A percentile compares a stretch with the other conserved stretches of the same genome.
phyloP scores from a whole-genome alignment of 2,329 filamentous ascomycete species.

The Didymellaceae sp. region DNA sequence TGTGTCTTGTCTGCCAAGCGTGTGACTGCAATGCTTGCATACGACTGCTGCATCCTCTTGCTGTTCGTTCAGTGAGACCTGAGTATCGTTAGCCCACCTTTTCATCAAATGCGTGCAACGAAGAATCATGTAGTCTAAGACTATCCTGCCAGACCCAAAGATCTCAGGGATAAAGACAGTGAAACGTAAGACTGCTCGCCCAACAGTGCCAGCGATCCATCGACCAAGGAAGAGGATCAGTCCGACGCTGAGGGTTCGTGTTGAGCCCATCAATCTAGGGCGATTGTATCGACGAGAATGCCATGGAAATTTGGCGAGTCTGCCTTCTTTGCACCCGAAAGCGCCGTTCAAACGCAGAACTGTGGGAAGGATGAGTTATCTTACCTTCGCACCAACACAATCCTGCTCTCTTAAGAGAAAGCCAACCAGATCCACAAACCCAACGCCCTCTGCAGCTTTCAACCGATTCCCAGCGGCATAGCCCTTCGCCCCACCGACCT shows the following conservation, averaged over 20 bases:
- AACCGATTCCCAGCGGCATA: slow-evolving; percentile 85
- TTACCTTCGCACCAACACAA: slow-evolving; percentile 60
- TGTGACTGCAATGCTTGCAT: slow-evolving; percentile 50
- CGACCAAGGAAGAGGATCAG: slow-evolving; percentile 40
- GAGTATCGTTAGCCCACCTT: background rate
- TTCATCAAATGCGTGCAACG: background rate
- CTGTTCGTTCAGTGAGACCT: slow-evolving; percentile 1
- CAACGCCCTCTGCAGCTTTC: slow-evolving; percentile 67
- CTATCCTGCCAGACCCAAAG: slow-evolving; percentile 45
- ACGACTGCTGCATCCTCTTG: slow-evolving; percentile 21
- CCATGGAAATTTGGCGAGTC: slow-evolving; percentile 54
- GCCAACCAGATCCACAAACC: slow-evolving; percentile 81
- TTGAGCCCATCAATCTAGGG: slow-evolving; percentile 57
- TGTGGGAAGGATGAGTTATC: slow-evolving; percentile 25
- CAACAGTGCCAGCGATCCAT: slow-evolving; percentile 36
- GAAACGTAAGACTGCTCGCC: slow-evolving; percentile 43
- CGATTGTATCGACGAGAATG: slow-evolving; percentile 65
- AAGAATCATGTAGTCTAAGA: slow-evolving; percentile 37
- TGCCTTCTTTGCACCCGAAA: slow-evolving; percentile 64
- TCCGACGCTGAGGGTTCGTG: slow-evolving; percentile 27
- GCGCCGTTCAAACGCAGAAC: slow-evolving; percentile 3
- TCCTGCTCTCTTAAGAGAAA: slow-evolving; percentile 75
- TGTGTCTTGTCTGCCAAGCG: slow-evolving; percentile 52
- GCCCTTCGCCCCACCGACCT: slow-evolving; percentile 58
- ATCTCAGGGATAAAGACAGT: slow-evolving; percentile 40